Evolutionary conservation across 176 grass and related monocot species (phyloP), one percentile per base, ranked within the genome.

Genomic region (Microstegium vimineum): DNA sequence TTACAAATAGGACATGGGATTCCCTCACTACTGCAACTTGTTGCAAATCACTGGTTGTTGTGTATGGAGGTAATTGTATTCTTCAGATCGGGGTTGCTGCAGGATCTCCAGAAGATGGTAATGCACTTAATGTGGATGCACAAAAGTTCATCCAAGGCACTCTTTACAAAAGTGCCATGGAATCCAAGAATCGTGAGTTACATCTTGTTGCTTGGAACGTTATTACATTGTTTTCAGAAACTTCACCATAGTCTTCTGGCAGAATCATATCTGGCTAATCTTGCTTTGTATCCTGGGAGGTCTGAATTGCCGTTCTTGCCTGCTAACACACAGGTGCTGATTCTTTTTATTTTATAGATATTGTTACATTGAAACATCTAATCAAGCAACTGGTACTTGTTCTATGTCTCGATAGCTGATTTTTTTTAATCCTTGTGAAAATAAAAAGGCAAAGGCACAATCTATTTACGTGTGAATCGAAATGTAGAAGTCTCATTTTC

Each of bases 241-340:
- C 8, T 78, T 75, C 30, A 81, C n/a, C 17, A 2, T 52, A 30
- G 15, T 52, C 42, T 68, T 80, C 78, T 84, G 20, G 77, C 88
- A 97, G 94, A 98, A 90, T 94, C 78, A 57, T 98, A 95, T 77
- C 81, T 98, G 75, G 92, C 95, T 88, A 95, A 98, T 72, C 89
- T 95, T 62, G 80, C 87, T 80, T 52, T 98, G 26, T 98, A 95
- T 81, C 92, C 95, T 62, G 92, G 92, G 73, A 91, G 84, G 52
- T 84, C 89, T 33, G 90, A 93, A 80, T 32, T 98, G 27, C 82
- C 95, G 12, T 98, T 98, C 85, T 91, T 98, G 28, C 95, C 95
- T 26, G 57, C 71, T 60, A 93, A 90, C 72, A 98, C 92, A 22
- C 95, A 97, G 92, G 95, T 97, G 34, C 69, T 33, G 30, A 22